phyloP scores from a whole-genome alignment of 1,284 basidiomycete species.

The Chiua sp. region DNA sequence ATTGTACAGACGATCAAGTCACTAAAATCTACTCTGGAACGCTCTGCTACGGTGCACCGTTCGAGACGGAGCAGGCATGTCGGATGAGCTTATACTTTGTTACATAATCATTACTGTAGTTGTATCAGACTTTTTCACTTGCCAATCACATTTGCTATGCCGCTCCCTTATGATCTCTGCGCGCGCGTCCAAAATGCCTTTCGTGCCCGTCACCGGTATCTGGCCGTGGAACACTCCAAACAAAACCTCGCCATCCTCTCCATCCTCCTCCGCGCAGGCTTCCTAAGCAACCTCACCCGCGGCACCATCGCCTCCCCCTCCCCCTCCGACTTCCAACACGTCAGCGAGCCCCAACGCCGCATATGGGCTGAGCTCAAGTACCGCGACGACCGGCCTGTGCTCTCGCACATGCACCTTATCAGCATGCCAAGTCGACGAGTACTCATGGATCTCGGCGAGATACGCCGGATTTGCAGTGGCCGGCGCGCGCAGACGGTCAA shows the following conservation, averaged over 20 bases:
- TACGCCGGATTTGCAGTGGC: constrained; percentile 77
- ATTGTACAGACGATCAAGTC: constrained; percentile 72
- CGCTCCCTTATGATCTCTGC: constrained; percentile 82
- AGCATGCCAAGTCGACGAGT: constrained; percentile 52
- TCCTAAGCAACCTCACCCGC: constrained; percentile 80
- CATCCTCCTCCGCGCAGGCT: constrained; percentile 87
- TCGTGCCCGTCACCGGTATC: constrained; percentile 74
- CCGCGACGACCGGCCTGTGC: constrained; percentile 82
- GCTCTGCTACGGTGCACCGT: constrained; percentile 61
- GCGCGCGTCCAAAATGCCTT: constrained; percentile 89
- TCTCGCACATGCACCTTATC: constrained; percentile 51
- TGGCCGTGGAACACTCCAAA: constrained; percentile 78
- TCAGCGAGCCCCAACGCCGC: constrained; percentile 63
- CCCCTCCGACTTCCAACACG: constrained; percentile 63
- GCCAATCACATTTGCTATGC: constrained; percentile 45
- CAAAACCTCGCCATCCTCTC: constrained; percentile 86
- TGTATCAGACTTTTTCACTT: not conserved
- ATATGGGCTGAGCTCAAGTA: constrained; percentile 95
- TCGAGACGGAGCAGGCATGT: constrained; percentile 61
- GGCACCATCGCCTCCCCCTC: constrained; percentile 74
- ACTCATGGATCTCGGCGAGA: constrained; percentile 74
- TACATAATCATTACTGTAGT: constrained; percentile 15
- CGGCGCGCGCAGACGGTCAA: constrained; percentile 72
- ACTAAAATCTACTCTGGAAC: constrained; percentile 63
- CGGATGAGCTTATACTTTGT: not conserved